phyloP scores from a whole-genome alignment of 164 flowering plant species.

The Malania oleifera region DNA sequence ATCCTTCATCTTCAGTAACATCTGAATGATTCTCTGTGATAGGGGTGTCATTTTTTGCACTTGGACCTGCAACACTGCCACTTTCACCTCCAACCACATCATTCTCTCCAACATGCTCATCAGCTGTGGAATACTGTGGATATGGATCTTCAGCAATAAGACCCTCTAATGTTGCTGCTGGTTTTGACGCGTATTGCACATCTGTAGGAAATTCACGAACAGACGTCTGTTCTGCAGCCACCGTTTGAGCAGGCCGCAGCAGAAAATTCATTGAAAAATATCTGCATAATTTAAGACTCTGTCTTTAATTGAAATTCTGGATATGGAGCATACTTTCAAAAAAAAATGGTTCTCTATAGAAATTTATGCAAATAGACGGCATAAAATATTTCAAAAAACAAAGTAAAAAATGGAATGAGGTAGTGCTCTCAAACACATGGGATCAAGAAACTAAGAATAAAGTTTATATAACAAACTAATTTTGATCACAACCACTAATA shows the following conservation, averaged over 20 bases:
- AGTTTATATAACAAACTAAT: too few relatives aligned
- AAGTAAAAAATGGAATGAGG: too few relatives aligned
- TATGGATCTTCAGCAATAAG: slow-evolving; percentile 72
- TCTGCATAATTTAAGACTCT: slow-evolving; percentile 24
- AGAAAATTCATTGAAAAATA: slow-evolving; percentile 63
- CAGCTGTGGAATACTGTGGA: slow-evolving; percentile 22
- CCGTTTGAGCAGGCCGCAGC: slow-evolving; percentile 46
- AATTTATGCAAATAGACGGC: too few relatives aligned
- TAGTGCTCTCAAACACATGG: too few relatives aligned
- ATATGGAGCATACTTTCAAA: too few relatives aligned
- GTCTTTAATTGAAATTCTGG: background rate
- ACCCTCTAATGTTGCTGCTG: slow-evolving; percentile 56
- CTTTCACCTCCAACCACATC: slow-evolving; percentile 30
- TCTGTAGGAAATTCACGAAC: slow-evolving; percentile 26
- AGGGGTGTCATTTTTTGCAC: slow-evolving; percentile 24
- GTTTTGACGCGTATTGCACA: slow-evolving; percentile 19
- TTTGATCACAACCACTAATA: too few relatives aligned
- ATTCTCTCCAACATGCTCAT: slow-evolving; percentile 25
- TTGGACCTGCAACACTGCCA: slow-evolving; percentile 21
- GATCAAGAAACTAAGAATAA: too few relatives aligned
- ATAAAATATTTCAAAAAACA: too few relatives aligned
- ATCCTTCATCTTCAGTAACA: slow-evolving; percentile 82
- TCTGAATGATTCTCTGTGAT: slow-evolving; percentile 39
- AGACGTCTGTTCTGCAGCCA: slow-evolving; percentile 31
- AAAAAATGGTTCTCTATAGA: too few relatives aligned